Conservation (phyloP, 73 alveolate genomes). For the Paramecium primaurelia region DNA sequence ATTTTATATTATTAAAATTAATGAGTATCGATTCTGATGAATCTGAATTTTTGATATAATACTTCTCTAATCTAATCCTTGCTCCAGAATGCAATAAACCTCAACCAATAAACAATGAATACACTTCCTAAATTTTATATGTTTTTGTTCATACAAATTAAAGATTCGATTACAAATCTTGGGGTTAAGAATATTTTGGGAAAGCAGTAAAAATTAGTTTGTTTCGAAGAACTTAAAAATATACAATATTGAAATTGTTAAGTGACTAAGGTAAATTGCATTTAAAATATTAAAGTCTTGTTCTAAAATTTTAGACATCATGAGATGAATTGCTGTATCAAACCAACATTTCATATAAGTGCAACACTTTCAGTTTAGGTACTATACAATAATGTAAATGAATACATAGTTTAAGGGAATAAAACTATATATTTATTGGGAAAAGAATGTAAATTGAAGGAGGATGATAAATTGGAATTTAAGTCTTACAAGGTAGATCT, state of each 20-base stretch:
- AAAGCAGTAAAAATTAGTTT: not conserved
- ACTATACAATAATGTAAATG: not conserved
- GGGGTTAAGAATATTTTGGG: slow-evolving; percentile 25
- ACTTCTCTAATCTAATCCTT: not conserved
- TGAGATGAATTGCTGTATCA: not conserved
- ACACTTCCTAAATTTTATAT: not conserved
- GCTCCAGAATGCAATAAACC: not conserved
- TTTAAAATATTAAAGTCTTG: not conserved
- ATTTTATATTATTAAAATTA: not conserved
- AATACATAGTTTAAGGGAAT: not conserved
- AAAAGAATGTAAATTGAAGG: not conserved
- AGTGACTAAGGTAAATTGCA: not conserved
- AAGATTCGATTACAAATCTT: not conserved
- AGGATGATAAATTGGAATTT: not conserved
- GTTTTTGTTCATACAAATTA: not conserved
- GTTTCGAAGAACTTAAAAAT: not conserved
- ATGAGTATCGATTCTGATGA: slow-evolving; percentile 47
- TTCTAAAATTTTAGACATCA: not conserved
- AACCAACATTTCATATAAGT: slow-evolving; percentile 44
- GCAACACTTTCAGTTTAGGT: not conserved
- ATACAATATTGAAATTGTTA: not conserved
- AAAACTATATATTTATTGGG: not conserved
- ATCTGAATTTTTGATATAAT: slow-evolving; percentile 24
- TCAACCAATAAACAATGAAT: not conserved
- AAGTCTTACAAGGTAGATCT: not conserved